phyloP scores from a whole-genome alignment of 306 rosid genomes.

The Pachyrhizus erosus region DNA sequence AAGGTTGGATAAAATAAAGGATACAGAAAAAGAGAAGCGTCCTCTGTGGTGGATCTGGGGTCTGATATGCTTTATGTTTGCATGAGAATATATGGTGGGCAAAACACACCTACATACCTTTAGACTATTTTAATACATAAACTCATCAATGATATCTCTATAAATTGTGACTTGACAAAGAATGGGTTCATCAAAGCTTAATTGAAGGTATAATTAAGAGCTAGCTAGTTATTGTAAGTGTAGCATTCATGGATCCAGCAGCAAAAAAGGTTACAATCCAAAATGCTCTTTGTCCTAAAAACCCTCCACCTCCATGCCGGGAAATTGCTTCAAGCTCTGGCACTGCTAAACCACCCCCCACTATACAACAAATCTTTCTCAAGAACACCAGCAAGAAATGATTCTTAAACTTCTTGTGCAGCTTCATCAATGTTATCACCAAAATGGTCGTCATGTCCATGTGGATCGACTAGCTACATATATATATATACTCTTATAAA shows the following conservation, averaged over 20 bases:
- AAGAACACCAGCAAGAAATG: constrained; percentile 4
- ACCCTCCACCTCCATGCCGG: not conserved
- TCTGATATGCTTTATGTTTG: not conserved
- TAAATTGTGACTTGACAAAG: not conserved
- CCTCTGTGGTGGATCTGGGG: not conserved
- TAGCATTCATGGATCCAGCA: constrained; percentile 22
- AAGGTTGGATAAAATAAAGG: not conserved
- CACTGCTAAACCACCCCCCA: not conserved
- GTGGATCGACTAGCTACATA: not conserved
- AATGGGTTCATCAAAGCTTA: not conserved
- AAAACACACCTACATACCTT: not conserved
- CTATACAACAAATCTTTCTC: constrained; percentile 10
- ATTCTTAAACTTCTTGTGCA: not conserved
- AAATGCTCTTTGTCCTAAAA: constrained; percentile 10
- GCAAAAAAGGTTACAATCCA: constrained; percentile 12
- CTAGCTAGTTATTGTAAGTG: not conserved
- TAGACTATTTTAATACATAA: not conserved
- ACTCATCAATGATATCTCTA: not conserved
- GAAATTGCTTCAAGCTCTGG: not conserved
- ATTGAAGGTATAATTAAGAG: not conserved
- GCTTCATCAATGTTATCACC: not conserved
- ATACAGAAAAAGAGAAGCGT: not conserved
- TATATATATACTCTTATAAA: not conserved
- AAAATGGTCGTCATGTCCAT: not conserved
- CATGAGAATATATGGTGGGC: constrained; percentile 35